Base-by-base conservation (phyloP, 2,329 filamentous ascomycete genomes). In the Microsporum audouinii region DNA sequence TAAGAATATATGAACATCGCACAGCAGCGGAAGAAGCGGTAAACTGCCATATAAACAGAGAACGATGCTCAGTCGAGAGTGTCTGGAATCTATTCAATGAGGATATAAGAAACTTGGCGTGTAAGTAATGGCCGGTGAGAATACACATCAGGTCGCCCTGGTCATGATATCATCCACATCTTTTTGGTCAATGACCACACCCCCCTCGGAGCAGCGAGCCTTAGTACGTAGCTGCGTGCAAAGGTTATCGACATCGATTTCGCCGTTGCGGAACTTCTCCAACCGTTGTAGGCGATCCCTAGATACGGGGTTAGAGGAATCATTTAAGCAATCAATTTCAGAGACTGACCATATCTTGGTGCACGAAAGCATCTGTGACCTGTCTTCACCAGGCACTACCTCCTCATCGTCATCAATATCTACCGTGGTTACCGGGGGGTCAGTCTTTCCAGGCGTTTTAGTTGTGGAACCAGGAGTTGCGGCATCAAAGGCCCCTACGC, bases 211-310 rank as follows among this genome's bases (percentile, higher is more conserved):
- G 74, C 94, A 99, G 71, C 92, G 94, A 62, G 94, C 94, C 78
- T 99, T 99, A 72, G 91, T 89, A 65, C 92, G 89, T 12, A 99
- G 83, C 71, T 99, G 91, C 3, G 88, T 88, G 77, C 94, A 99
- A 29, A 99, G 82, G 38, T 87, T 86, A 71, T 99, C 94, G 57
- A 99, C 87, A 67, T 99, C 94, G 66, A 97, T 90, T 67, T 95
- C 91, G 67, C 91, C 91, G 62, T 84, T 88, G 71, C 91, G 88
- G 67, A 95, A 94, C 72, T 88, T 91, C 63, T 90, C 86, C 73
- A 91, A 95, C 39, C 82, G 84, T 77, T 95, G 89, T 27, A 96
- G 76, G 76, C 89, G 90, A 74, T 96, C 91, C 94, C 92, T 96
- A 70, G 47, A 61, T 29, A 39, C 39, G 38, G 38, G 56, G 49